These are phyloP conservation scores for Amylostereum chailletii DNA, from an alignment of 1,284 basidiomycete species.

Conservation along the genomic window DNA sequence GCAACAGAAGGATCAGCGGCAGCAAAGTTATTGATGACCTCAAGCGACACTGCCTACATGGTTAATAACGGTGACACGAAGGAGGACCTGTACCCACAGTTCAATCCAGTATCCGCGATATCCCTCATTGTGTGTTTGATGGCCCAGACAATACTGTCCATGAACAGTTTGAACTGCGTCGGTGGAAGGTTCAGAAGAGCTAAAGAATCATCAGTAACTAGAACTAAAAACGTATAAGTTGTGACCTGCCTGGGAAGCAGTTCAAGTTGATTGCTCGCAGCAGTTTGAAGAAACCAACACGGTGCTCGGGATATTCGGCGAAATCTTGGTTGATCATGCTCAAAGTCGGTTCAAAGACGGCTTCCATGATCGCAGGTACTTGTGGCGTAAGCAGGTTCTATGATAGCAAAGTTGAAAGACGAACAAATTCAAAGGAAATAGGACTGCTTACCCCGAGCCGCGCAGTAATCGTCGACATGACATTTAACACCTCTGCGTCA, in stretches of 20 bases:
- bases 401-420: conserved; percentile 1
- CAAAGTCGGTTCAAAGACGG: conserved; percentile 95
- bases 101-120: conserved; percentile 92
- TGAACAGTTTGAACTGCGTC: conserved; percentile 94
- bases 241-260: conserved; percentile 85
- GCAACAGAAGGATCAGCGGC: conserved; percentile 68
- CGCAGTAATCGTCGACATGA: conserved; percentile 94
- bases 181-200: conserved; percentile 84
- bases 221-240: not conserved
- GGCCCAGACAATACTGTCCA: conserved; percentile 98
- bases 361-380: conserved; percentile 94
- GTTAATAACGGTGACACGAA: conserved; percentile 5
- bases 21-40: conserved; percentile 95
- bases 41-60: conserved; percentile 68
- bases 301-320: conserved; percentile 95
- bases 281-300: conserved; percentile 95
- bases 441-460: conserved; percentile 66
- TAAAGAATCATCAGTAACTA: conserved; percentile 21
- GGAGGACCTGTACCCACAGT: conserved; percentile 43
- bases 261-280: conserved; percentile 88
- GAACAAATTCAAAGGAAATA: too few species aligned
- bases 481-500: conserved; percentile 96
- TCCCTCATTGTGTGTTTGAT: conserved; percentile 99
- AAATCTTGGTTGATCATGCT: conserved; percentile 99
- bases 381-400: conserved; percentile 85